phyloP scores from a whole-genome alignment of 2,329 filamentous ascomycete species.

The Sarocladiaceae sp. region DNA sequence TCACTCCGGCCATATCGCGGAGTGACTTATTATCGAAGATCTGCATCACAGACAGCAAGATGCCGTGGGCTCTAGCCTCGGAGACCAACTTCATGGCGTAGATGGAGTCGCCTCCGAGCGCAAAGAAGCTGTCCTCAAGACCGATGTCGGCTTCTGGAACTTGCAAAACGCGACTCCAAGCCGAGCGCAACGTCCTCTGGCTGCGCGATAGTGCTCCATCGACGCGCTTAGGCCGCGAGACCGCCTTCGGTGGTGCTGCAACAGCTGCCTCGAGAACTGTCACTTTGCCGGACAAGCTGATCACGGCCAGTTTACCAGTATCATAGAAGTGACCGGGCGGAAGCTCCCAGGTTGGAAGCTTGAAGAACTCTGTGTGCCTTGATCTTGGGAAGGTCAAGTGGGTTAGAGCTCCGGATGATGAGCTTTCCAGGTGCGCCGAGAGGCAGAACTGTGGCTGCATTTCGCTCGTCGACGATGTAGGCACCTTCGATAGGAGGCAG shows the following conservation, averaged over 20 bases:
- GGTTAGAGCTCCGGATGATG: conserved; percentile 28
- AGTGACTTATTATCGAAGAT: conserved; percentile 47
- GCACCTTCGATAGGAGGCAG: conserved; percentile 23
- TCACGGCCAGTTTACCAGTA: conserved; percentile 36
- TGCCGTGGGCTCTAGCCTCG: conserved; percentile 42
- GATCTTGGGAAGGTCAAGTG: conserved; percentile 21
- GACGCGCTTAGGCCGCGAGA: conserved; percentile 19
- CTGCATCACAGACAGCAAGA: conserved; percentile 49
- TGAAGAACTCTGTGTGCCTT: conserved; percentile 20
- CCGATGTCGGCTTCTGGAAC: conserved; percentile 43
- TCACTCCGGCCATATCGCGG: conserved; percentile 47
- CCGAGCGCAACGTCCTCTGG: conserved; percentile 37
- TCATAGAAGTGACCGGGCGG: conserved; percentile 27
- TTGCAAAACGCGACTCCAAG: conserved; percentile 45
- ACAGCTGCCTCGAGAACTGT: neutral
- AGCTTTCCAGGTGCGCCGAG: conserved; percentile 40
- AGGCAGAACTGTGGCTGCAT: conserved; percentile 31
- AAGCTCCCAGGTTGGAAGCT: neutral
- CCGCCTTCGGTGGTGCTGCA: conserved; percentile 6
- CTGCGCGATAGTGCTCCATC: conserved; percentile 35
- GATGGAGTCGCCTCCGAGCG: conserved; percentile 56
- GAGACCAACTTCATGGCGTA: conserved; percentile 58
- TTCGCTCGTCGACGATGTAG: conserved; percentile 36
- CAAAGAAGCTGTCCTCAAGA: conserved; percentile 56
- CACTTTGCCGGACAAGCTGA: neutral